Base-by-base conservation (phyloP, 441 rosid species). In the Biscutella auriculata region DNA sequence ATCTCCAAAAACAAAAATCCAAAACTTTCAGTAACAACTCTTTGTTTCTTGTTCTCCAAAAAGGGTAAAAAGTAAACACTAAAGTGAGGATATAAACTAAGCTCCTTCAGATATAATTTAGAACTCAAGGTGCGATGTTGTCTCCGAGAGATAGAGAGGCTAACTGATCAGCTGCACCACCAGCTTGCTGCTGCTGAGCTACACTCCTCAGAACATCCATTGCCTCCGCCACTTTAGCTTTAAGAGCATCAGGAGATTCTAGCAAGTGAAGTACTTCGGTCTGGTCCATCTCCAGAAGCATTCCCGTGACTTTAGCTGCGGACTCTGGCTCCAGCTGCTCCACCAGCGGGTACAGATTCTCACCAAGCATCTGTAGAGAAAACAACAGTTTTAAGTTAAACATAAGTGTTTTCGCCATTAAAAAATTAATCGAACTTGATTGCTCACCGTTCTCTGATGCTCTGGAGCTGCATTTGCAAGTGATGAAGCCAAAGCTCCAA, bases 231-330 rank as follows among this genome's bases (percentile, higher is more conserved):
- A 83, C 90, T 63, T 83, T 79, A 4, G 83, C 76, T 75, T 81
- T 79, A 29, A 83, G 70, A 11, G 90, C 86, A 28, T 77, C 90
- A 2, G 84, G 90, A 6, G 86, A 75, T 53, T 80, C 86, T 2
- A 83, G 72, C 68, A 83, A 74, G 68, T 83, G 90, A 69, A 83
- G 66, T 9, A 83, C 87, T 72, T 83, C 90, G 9, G 90, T 74
- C 73, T 81, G 87, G 68, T 83, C 90, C 87, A 81, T 83, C 27
- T 83, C 90, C 56, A 83, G 74, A 55, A 83, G 84, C 87, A 81
- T 83, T 11, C 90, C 90, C 0, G 90, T 83, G 19, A 83, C 87
- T 67, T 83, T 83, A 9, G 87, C 90, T 5, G 84, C 87, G 0
- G 80, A 57, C 17, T 81, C 83, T 45, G 58, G 80, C 73, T 81